Percentiles rank a stretch among this genome's conserved stretches.
Conservation (phyloP, 441 rosid species). For the Bruguiera hainesii region DNA sequence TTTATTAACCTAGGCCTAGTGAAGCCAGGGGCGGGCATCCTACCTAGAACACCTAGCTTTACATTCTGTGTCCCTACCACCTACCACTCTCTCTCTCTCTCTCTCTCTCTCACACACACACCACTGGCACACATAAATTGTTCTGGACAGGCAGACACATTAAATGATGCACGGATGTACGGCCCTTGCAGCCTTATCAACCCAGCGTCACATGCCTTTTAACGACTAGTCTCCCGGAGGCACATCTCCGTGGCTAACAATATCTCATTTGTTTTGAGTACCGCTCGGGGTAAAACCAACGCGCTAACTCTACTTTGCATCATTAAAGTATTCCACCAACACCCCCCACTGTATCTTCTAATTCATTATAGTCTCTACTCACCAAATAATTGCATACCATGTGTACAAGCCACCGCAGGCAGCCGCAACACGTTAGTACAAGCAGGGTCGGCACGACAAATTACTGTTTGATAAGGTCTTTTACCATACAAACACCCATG, state of each 20-base stretch:
- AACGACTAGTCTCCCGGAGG: constrained; percentile 28
- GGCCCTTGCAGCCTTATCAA: background rate
- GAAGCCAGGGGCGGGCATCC: background rate
- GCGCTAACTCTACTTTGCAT: background rate
- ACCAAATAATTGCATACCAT: no score
- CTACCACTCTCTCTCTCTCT: background rate
- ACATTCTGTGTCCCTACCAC: constrained; percentile 13
- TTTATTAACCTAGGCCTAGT: no score
- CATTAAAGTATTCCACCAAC: background rate
- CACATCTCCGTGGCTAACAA: constrained; percentile 28
- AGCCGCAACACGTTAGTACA: background rate
- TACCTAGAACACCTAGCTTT: constrained; percentile 10
- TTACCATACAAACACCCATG: constrained; percentile 27
- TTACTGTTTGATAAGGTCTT: constrained; percentile 11
- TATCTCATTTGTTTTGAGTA: constrained; percentile 20
- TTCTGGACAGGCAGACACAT: constrained; percentile 9
- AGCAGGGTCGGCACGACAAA: constrained; percentile 9
- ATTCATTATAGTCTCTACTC: no score
- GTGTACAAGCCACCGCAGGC: no score
- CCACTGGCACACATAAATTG: constrained; percentile 10
- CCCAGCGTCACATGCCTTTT: constrained; percentile 25
- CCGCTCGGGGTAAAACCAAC: background rate
- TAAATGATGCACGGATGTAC: constrained; percentile 32
- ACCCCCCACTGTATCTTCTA: no score
- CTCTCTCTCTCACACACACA: background rate